Evolutionary conservation across 306 rosid species (phyloP).

Genomic region (Luffa acutangula): DNA sequence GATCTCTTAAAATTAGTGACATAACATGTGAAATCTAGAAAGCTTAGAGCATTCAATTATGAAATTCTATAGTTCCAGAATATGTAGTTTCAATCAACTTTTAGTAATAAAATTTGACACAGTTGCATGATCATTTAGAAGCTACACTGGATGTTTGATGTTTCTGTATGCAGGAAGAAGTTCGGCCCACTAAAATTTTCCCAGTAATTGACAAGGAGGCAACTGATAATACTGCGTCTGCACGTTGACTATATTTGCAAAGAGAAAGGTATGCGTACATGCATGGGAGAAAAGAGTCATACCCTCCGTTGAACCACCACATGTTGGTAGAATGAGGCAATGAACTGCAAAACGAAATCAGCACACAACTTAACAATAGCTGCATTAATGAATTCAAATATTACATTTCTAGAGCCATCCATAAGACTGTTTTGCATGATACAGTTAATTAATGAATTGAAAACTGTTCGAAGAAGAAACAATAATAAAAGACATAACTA

Average conservation of each 20-base stretch:
- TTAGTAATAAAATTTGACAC: background rate
- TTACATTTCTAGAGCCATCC: background rate
- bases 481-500: background rate
- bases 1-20: too few species aligned
- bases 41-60: too few species aligned
- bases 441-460: background rate
- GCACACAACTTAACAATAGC: background rate
- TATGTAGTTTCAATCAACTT: background rate
- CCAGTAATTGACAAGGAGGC: background rate
- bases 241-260: background rate
- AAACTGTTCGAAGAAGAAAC: background rate
- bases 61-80: too few species aligned
- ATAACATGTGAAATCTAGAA: too few species aligned
- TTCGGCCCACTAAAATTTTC: background rate
- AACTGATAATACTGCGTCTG: background rate
- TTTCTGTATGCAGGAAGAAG: background rate
- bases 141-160: background rate
- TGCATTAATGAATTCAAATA: constrained; percentile 52
- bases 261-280: background rate
- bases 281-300: constrained; percentile 22
- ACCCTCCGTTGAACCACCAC: constrained; percentile 97
- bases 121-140: background rate
- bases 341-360: constrained; percentile 53
- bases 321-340: constrained; percentile 93
- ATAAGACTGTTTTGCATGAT: background rate